phyloP scores from a whole-genome alignment of 805 yeast species.

The Candida namnaoensis region DNA sequence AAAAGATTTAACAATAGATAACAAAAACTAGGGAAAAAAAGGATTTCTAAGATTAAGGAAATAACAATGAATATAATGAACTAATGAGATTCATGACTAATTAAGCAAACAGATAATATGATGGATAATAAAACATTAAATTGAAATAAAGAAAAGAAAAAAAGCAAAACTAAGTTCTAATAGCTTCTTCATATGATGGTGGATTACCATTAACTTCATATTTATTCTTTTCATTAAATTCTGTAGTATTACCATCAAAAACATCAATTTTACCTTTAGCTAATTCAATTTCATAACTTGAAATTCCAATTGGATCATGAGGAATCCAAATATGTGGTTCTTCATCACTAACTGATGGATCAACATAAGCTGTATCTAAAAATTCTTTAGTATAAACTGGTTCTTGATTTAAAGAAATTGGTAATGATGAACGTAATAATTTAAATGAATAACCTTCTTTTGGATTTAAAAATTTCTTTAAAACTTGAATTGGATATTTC shows the following conservation, averaged over 20 bases:
- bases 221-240: conserved; percentile 48
- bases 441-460: conserved; percentile 35
- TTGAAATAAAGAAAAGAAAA: background rate
- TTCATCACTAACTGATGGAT: conserved; percentile 47
- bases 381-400: conserved; percentile 23
- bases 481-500: conserved; percentile 6
- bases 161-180: conserved; percentile 2
- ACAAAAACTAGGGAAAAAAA: no score
- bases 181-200: conserved; percentile 49
- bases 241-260: conserved; percentile 53
- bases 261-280: conserved; percentile 50
- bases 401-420: conserved; percentile 22
- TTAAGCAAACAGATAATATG: no score
- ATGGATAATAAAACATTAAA: background rate
- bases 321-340: conserved; percentile 68
- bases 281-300: conserved; percentile 46
- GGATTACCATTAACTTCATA: conserved; percentile 53
- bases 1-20: no score
- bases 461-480: conserved; percentile 37
- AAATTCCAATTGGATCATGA: conserved; percentile 58
- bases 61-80: no score
- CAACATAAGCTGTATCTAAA: conserved; percentile 31
- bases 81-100: no score
- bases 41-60: no score
- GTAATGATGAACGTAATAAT: conserved; percentile 28